Conservation (phyloP, 2,329 filamentous ascomycete genomes). For the Monosporascus ibericus region DNA sequence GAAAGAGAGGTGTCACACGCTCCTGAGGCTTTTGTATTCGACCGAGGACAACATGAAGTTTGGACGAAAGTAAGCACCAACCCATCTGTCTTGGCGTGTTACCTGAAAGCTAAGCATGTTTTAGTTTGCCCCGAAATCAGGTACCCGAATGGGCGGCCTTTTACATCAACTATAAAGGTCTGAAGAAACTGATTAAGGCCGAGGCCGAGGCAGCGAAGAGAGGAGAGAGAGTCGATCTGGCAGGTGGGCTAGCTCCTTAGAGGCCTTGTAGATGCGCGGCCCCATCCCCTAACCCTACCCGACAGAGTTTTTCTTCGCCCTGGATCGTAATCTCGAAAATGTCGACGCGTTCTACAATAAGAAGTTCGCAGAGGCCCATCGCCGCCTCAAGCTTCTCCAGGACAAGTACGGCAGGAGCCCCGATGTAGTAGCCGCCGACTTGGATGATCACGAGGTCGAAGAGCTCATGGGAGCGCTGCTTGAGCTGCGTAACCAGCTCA, state of each 20-base stretch:
- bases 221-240: constrained; percentile 76
- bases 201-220: constrained; percentile 59
- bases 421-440: constrained; percentile 61
- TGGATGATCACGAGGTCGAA: constrained; percentile 85
- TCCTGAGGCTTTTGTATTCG: not conserved
- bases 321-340: constrained; percentile 95
- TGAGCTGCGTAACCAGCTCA: constrained; percentile 78
- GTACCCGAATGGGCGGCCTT: constrained; percentile 80
- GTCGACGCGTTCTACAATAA: constrained; percentile 97
- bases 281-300: constrained; percentile 31
- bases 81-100: constrained; percentile 1
- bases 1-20: not conserved
- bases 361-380: constrained; percentile 78
- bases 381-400: constrained; percentile 78
- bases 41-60: constrained; percentile 49
- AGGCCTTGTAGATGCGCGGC: constrained; percentile 26
- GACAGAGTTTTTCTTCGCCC: constrained; percentile 90
- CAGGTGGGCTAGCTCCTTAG: constrained; percentile 59
- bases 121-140: constrained; percentile 69
- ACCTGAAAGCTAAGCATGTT: constrained; percentile 10
- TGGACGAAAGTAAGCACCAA: constrained; percentile 48
- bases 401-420: constrained; percentile 76
- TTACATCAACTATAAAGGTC: constrained; percentile 84
- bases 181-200: constrained; percentile 93
- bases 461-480: constrained; percentile 86